These are phyloP conservation scores for Zygosaccharomyces lentus DNA, from an alignment of 805 yeast genomes.

Conservation along the genomic window DNA sequence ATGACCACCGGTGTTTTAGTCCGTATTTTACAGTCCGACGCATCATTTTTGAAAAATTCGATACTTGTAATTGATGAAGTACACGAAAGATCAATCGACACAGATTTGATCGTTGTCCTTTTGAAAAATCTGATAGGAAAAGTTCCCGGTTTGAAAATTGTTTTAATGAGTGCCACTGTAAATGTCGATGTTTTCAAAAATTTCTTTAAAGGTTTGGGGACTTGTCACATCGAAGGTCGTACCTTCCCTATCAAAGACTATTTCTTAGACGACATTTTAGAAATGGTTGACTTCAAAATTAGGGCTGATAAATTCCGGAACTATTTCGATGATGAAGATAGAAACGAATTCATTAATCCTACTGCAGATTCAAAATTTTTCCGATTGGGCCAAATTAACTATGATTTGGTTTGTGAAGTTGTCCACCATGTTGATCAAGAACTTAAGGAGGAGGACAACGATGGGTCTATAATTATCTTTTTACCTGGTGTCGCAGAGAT, in stretches of 20 bases:
- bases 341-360: constrained; percentile 47
- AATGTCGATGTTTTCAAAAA: constrained; percentile 60
- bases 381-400: constrained; percentile 64
- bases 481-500: constrained; percentile 92
- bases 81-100: constrained; percentile 91
- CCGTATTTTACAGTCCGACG: constrained; percentile 64
- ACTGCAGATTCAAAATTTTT: constrained; percentile 64
- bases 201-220: constrained; percentile 59
- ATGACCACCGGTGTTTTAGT: constrained; percentile 91
- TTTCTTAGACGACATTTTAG: constrained; percentile 65
- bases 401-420: constrained; percentile 60
- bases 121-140: constrained; percentile 55
- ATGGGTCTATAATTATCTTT: constrained; percentile 79
- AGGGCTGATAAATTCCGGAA: constrained; percentile 24
- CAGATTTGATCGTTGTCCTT: constrained; percentile 77
- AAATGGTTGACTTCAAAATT: constrained; percentile 53
- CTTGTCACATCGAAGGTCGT: constrained; percentile 84
- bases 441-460: constrained; percentile 38
- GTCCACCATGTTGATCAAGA: constrained; percentile 50
- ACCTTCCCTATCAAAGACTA: constrained; percentile 85
- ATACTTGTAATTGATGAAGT: constrained; percentile 88
- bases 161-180: constrained; percentile 94
- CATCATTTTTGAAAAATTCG: constrained; percentile 47
- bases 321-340: constrained; percentile 16
- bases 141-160: constrained; percentile 52